These are phyloP conservation scores for Hysterium pulicare DNA, from an alignment of 2,329 filamentous ascomycete species.

Conservation along the genomic window DNA sequence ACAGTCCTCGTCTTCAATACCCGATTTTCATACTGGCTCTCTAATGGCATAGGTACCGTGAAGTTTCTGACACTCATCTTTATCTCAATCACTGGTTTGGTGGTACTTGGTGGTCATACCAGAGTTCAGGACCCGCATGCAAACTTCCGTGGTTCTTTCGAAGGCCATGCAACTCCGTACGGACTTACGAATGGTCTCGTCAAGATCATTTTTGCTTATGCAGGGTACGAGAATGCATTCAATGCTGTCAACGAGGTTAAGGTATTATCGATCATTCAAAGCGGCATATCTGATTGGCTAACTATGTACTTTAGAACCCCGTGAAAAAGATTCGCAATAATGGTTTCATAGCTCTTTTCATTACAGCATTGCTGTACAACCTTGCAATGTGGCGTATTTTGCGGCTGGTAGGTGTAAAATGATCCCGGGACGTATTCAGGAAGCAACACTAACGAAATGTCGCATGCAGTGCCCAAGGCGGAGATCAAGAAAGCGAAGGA, in stretches of 20 bases:
- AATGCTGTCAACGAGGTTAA: slow-evolving; percentile 61
- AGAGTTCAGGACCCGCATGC: slow-evolving; percentile 49
- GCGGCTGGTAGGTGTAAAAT: slow-evolving; percentile 48
- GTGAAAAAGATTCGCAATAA: slow-evolving; percentile 50
- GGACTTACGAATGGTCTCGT: slow-evolving; percentile 58
- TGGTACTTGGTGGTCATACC: slow-evolving; percentile 57
- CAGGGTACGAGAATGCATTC: slow-evolving; percentile 58
- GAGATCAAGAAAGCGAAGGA: slow-evolving; percentile 50
- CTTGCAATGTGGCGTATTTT: slow-evolving; percentile 62
- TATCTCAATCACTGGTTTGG: slow-evolving; percentile 50
- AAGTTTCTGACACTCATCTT: slow-evolving; percentile 61
- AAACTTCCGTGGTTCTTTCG: slow-evolving; percentile 57
- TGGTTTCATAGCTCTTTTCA: slow-evolving; percentile 47
- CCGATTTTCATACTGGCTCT: slow-evolving; percentile 54
- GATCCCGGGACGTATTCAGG: too few relatives aligned
- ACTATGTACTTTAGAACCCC: slow-evolving; percentile 53
- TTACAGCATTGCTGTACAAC: slow-evolving; percentile 55
- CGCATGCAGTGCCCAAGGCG: slow-evolving; percentile 45
- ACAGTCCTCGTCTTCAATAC: slow-evolving; percentile 53
- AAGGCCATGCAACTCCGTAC: slow-evolving; percentile 46
- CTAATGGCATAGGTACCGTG: slow-evolving; percentile 56
- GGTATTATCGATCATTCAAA: too few relatives aligned
- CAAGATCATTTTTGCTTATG: slow-evolving; percentile 58
- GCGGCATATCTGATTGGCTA: too few relatives aligned
- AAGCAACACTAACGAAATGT: too few relatives aligned